Evolutionary conservation across 768 basidiomycete genomes (phyloP), one percentile per base, ranked within the genome.

Genomic region (Hebeloma cylindrosporum): DNA sequence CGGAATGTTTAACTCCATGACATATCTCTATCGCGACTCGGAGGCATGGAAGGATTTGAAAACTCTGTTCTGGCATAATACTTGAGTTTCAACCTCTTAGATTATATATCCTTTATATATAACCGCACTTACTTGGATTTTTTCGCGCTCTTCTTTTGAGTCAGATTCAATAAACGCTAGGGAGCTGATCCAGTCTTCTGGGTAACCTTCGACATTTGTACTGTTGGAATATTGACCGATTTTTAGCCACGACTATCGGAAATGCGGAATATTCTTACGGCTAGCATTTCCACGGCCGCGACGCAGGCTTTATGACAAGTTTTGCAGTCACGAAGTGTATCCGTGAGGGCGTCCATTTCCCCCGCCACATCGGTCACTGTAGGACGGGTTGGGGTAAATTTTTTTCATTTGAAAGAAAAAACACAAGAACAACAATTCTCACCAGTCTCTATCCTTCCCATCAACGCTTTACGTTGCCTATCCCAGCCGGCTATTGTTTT

Each of bases 1-100:
- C 13, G 96, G 94, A 45, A 91, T 97, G 92, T 93, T 92, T 72
- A 90, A 81, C 69, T 89, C 88, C 13, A 97, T 96, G 94, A 80
- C 77, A 45, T 99, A 98, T 66, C 75, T 99, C 28, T 99, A 98
- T 69, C 82, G 83, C 28, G 93, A 98, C 64, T 94, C 92, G 14
- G 90, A 98, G 49, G 67, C 70, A 31, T 98, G 94, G 93, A 79
- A 73, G 37, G 74, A 80, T 57, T 67, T 96, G 32, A 81, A 75
- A 67, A 96, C 92, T 38, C 67, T 98, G 38, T 65, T 97, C 40
- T 96, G 94, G 93, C 87, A 91, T 58, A 95, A 96, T 67, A 85
- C 75, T 60, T 93, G 65, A 72, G 48, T 48, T 48, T n/a, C 43
- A 41, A 44, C 31, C 33, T 33, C 33, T 42, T 51, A 45, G 38